A percentile compares a stretch with the other conserved stretches of the same genome.
Evolutionary conservation across 768 basidiomycete species (phyloP).

Genomic region (Hypholoma fasciculare): DNA sequence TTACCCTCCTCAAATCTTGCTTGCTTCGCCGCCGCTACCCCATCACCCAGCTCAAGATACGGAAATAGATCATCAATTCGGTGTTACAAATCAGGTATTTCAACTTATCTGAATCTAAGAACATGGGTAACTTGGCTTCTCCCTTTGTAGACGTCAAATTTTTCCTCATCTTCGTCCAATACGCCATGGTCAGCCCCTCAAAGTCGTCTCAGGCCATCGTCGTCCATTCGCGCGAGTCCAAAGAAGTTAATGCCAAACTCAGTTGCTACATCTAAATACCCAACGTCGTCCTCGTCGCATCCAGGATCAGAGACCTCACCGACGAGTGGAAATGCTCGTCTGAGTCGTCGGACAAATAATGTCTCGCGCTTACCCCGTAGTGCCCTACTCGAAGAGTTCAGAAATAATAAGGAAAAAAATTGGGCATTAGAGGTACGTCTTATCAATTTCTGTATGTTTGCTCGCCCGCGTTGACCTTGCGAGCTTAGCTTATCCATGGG

Average conservation of each 20-base stretch:
- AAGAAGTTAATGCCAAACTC: background rate
- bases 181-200: too few species aligned
- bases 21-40: background rate
- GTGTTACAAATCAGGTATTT: background rate
- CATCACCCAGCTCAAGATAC: background rate
- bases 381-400: slow-evolving; percentile 81
- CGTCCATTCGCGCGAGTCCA: background rate
- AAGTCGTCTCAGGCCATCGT: too few species aligned
- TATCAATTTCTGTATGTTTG: background rate
- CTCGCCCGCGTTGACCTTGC: background rate
- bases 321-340: slow-evolving; percentile 25
- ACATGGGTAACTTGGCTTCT: too few species aligned
- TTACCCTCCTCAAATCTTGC: background rate
- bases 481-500: slow-evolving; percentile 76
- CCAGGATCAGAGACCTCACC: background rate
- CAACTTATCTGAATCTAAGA: too few species aligned
- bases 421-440: slow-evolving; percentile 77
- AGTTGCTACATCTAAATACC: background rate
- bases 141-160: too few species aligned
- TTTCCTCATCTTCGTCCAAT: too few species aligned
- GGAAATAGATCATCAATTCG: background rate
- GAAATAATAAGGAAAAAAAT: slow-evolving; percentile 71
- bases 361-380: slow-evolving; percentile 52
- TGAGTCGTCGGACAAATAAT: slow-evolving; percentile 46
- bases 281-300: background rate